Conservation (phyloP, 805 yeast species). For the Candida dajiaensis region DNA sequence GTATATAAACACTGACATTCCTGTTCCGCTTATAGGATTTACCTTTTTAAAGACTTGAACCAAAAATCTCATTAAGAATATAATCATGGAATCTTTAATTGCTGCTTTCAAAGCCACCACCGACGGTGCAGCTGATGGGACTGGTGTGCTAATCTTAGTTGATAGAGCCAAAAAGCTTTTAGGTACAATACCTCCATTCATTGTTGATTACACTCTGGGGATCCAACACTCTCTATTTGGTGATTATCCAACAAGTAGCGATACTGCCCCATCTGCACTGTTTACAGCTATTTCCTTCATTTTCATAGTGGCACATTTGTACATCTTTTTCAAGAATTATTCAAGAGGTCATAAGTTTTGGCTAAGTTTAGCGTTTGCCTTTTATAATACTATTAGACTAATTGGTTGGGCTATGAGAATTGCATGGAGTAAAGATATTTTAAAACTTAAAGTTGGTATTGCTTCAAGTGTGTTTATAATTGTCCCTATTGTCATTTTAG, state of each 20-base stretch:
- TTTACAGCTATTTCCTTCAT: constrained; percentile 49
- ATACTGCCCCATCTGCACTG: constrained; percentile 54
- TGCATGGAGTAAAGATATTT: constrained; percentile 51
- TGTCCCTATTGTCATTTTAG: constrained; percentile 52
- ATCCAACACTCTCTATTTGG: constrained; percentile 54
- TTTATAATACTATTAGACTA: constrained; percentile 47
- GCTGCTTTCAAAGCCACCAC: constrained; percentile 22
- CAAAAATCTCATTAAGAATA: not conserved
- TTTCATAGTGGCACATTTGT: constrained; percentile 39
- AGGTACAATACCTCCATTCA: constrained; percentile 36
- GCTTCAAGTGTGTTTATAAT: constrained; percentile 50
- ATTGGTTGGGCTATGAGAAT: constrained; percentile 56
- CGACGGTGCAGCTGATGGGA: constrained; percentile 42
- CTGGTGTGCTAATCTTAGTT: constrained; percentile 37
- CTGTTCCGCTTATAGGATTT: no score
- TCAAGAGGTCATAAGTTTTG: constrained; percentile 57
- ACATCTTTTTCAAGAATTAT: constrained; percentile 41
- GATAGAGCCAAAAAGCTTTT: constrained; percentile 28
- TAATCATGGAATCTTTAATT: constrained; percentile 4
- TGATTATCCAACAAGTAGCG: constrained; percentile 48
- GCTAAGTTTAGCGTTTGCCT: constrained; percentile 45
- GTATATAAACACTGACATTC: not conserved
- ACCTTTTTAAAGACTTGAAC: no score
- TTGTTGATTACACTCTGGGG: constrained; percentile 32
- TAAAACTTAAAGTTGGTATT: constrained; percentile 43